Base-by-base conservation (phyloP, 2,329 filamentous ascomycete genomes). In the Botrytis elliptica region DNA sequence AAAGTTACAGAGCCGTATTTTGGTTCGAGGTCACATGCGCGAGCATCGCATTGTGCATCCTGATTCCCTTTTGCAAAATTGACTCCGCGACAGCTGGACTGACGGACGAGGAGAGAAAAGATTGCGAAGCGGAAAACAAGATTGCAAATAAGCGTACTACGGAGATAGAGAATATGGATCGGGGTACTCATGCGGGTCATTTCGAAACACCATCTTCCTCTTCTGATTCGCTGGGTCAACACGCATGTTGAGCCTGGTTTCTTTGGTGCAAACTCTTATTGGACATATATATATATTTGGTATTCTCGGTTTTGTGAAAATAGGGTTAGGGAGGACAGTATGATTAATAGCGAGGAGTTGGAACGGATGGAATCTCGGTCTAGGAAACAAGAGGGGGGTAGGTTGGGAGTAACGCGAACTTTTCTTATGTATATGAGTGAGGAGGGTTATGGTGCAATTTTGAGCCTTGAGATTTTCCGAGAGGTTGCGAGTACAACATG, bases 11-110 rank as follows among this genome's bases (percentile, higher is more conserved):
- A 60, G 49, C 71, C 8, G 71, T 73, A 1, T 73, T 73, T 52
- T 73, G 64, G 71, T 73, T 73, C 65, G 71, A 73, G 29, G 71
- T 73, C 20, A 29, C 25, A 20, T 73, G 71, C 42, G 71, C 71
- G 6, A 60, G 40, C 12, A 29, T 69, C 22, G 71, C 71, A 44
- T 40, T 73, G 52, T 69, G 64, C 4, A 73, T 73, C 20, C 55
- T 73, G 8, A 60, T 68, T 25, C 42, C 42, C 3, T 73, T 73
- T 49, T 69, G 66, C 71, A 73, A 69, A 57, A 73, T 73, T 18
- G 71, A 69, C 38, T 73, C 71, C 4, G 71, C 71, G 10, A 69
- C 40, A 8, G 71, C 71, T 44, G 55, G 38, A 25, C 64, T 40
- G 8, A 73, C 52, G 4, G 57, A 44, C 25, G 64, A 69, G 12